Evolutionary conservation across 2,329 filamentous ascomycete genomes (phyloP).

Genomic region (Epichloe glyceriae): DNA sequence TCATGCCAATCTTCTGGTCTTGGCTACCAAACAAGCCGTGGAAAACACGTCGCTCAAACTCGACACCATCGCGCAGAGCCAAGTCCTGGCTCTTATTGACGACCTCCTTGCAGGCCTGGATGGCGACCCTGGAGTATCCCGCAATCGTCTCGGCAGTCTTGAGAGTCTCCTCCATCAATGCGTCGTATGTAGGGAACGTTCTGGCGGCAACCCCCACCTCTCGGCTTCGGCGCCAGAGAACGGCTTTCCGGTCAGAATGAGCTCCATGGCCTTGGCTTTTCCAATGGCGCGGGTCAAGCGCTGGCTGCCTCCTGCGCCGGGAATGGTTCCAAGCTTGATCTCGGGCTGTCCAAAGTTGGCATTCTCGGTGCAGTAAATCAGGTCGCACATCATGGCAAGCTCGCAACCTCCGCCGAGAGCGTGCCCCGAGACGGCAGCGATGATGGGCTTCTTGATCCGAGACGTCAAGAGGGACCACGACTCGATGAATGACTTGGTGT

Average conservation of each 20-base stretch:
- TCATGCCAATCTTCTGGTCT: conserved; percentile 96
- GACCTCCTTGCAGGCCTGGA: conserved; percentile 90
- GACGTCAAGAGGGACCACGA: conserved; percentile 81
- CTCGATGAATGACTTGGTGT: conserved; percentile 86
- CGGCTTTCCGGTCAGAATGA: conserved; percentile 74
- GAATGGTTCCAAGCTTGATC: conserved; percentile 87
- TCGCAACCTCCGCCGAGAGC: conserved; percentile 93
- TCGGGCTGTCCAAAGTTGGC: conserved; percentile 96
- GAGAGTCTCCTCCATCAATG: conserved; percentile 67
- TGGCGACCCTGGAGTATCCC: conserved; percentile 70
- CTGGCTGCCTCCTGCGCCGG: conserved; percentile 85
- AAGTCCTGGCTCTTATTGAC: conserved; percentile 98
- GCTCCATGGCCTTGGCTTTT: conserved; percentile 80
- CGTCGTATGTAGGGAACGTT: conserved; percentile 67
- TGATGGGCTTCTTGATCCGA: conserved; percentile 81
- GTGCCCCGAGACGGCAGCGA: conserved; percentile 88
- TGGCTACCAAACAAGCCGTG: conserved; percentile 85
- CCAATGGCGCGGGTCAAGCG: conserved; percentile 71
- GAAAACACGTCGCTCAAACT: conserved; percentile 89
- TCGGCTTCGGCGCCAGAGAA: conserved; percentile 77
- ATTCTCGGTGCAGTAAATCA: conserved; percentile 74
- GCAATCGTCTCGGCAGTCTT: conserved; percentile 85
- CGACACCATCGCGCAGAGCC: conserved; percentile 74
- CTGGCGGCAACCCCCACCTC: conserved; percentile 84
- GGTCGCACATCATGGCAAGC: conserved; percentile 93